phyloP scores from a whole-genome alignment of 2,329 filamentous ascomycete genomes.

The Ceratocystiopsis minuta region DNA sequence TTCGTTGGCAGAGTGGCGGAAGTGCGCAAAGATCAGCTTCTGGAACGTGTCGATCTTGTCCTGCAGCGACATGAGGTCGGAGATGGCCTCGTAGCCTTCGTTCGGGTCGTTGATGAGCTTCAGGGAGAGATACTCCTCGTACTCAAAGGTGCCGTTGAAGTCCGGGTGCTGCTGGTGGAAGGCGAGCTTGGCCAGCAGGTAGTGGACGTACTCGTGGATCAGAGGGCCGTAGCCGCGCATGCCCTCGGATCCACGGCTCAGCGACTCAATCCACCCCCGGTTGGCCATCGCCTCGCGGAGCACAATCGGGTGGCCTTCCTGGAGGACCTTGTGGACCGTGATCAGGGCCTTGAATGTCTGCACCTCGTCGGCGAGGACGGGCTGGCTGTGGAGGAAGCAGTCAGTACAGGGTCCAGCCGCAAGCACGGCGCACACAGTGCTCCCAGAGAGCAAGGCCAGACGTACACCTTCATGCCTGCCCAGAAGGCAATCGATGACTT shows the following conservation, averaged over 20 bases:
- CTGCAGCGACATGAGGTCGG: slow-evolving; percentile 87
- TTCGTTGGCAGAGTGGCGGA: slow-evolving; percentile 79
- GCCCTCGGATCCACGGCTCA: slow-evolving; percentile 76
- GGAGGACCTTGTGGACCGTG: slow-evolving; percentile 90
- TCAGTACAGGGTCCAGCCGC: not conserved
- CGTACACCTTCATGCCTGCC: slow-evolving; percentile 90
- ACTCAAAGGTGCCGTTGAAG: slow-evolving; percentile 97
- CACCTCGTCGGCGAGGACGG: slow-evolving; percentile 93
- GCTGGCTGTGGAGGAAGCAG: slow-evolving; percentile 45
- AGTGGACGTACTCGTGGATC: slow-evolving; percentile 94
- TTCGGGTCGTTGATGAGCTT: slow-evolving; percentile 98
- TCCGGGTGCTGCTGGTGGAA: slow-evolving; percentile 95
- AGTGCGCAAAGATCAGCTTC: slow-evolving; percentile 95
- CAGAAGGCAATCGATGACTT: slow-evolving; percentile 90
- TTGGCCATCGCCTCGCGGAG: slow-evolving; percentile 80
- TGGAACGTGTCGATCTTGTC: slow-evolving; percentile 98
- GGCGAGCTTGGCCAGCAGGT: slow-evolving; percentile 80
- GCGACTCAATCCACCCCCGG: slow-evolving; percentile 77
- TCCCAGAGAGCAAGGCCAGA: not conserved
- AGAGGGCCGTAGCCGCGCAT: slow-evolving; percentile 79
- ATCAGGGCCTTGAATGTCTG: slow-evolving; percentile 98
- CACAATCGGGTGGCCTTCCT: slow-evolving; percentile 82
- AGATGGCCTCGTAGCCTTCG: slow-evolving; percentile 92
- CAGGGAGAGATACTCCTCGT: slow-evolving; percentile 95
- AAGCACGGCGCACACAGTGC: too few relatives aligned